These are phyloP conservation scores for Daedalea quercina DNA, from an alignment of 768 basidiomycete genomes.

Conservation along the genomic window DNA sequence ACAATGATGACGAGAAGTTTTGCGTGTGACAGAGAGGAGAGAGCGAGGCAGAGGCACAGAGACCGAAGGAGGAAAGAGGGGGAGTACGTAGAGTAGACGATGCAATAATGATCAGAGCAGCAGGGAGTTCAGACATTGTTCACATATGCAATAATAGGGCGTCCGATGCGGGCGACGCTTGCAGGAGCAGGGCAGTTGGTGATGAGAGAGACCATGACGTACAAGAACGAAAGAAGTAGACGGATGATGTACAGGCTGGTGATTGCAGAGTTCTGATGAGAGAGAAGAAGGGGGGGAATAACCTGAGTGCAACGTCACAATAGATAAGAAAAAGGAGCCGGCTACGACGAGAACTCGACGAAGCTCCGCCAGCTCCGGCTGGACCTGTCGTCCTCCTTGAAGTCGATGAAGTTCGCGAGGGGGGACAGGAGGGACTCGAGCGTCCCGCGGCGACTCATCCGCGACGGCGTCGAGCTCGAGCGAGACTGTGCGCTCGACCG, in stretches of 20 bases:
- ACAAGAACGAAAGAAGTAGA: background rate
- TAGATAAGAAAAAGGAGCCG: background rate
- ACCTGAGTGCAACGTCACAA: too few relatives aligned
- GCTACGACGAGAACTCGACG: constrained; percentile 40
- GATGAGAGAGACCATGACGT: background rate
- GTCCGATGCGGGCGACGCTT: too few relatives aligned
- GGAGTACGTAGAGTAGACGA: too few relatives aligned
- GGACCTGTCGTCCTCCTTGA: constrained; percentile 38
- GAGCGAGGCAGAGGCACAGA: too few relatives aligned
- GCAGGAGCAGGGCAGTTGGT: too few relatives aligned
- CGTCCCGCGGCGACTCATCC: constrained; percentile 34
- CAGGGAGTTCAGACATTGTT: background rate
- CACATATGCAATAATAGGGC: background rate
- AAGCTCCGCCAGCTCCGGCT: constrained; percentile 58
- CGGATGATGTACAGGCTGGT: background rate
- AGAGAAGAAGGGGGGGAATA: too few relatives aligned
- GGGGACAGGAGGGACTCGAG: constrained; percentile 44
- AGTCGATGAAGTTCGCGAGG: constrained; percentile 59
- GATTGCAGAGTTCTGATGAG: too few relatives aligned
- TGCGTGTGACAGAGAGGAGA: too few relatives aligned
- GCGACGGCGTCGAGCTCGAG: constrained; percentile 11
- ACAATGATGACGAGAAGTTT: too few relatives aligned
- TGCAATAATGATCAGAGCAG: too few relatives aligned
- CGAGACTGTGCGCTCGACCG: background rate
- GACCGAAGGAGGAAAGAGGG: too few relatives aligned